These are phyloP conservation scores for Ilyonectria destructans DNA, from an alignment of 2,329 filamentous ascomycete species.

Conservation along the genomic window DNA sequence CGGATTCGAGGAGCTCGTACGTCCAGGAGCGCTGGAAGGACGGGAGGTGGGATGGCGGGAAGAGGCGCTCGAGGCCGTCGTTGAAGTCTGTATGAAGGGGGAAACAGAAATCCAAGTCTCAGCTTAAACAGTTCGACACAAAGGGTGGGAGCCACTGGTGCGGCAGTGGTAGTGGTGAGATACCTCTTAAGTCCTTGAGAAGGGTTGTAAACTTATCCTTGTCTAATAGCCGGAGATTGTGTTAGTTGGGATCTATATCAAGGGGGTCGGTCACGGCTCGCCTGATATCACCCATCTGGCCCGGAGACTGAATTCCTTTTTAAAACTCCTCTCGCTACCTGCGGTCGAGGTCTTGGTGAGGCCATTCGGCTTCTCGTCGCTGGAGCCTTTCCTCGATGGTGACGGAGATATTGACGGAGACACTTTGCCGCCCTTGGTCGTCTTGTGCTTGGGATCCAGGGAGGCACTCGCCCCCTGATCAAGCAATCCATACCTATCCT, in stretches of 20 bases:
- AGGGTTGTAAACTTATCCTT: conserved; percentile 63
- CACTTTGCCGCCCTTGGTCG: conserved; percentile 30
- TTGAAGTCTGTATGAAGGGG: conserved; percentile 58
- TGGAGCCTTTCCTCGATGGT: conserved; percentile 39
- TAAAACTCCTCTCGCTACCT: conserved; percentile 52
- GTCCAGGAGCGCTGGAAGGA: conserved; percentile 64
- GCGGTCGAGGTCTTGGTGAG: conserved; percentile 31
- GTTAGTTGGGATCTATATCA: conserved; percentile 20
- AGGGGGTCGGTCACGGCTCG: conserved; percentile 38
- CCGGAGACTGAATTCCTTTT: conserved; percentile 54
- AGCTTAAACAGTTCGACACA: conserved; percentile 12
- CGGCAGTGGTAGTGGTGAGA: background rate
- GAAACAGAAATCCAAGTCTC: background rate
- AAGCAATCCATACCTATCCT: conserved; percentile 60
- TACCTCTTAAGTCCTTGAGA: conserved; percentile 60
- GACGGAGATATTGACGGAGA: conserved; percentile 38
- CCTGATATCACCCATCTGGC: conserved; percentile 63
- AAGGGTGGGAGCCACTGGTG: background rate
- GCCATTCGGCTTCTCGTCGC: conserved; percentile 45
- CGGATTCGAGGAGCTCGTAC: conserved; percentile 63
- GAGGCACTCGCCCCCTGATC: conserved; percentile 47
- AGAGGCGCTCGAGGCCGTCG: conserved; percentile 64
- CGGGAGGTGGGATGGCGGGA: conserved; percentile 59
- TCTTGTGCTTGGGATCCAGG: conserved; percentile 34
- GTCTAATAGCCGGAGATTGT: conserved; percentile 48